Conservation (phyloP, 768 basidiomycete genomes). For the Postia placenta region DNA sequence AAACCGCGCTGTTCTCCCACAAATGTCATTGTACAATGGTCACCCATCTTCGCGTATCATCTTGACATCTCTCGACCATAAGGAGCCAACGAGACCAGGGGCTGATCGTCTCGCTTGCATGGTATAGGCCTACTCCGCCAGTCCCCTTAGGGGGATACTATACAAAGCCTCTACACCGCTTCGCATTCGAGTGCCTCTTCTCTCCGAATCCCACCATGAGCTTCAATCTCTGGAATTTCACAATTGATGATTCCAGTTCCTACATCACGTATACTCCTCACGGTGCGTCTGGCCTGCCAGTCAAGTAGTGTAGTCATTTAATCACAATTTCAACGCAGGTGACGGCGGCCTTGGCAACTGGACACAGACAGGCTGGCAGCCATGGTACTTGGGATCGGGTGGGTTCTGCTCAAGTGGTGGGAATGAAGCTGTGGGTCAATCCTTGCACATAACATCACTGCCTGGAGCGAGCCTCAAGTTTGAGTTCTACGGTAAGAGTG, state of each 20-base stretch:
- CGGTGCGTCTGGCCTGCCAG: slow-evolving; percentile 9
- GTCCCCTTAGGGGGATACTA: too few relatives aligned
- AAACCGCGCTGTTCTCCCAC: not conserved
- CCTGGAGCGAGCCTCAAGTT: slow-evolving; percentile 21
- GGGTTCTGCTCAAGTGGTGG: slow-evolving; percentile 7
- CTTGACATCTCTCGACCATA: too few relatives aligned
- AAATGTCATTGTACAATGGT: not conserved
- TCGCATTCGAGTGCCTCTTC: too few relatives aligned
- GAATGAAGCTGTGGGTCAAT: slow-evolving; percentile 7
- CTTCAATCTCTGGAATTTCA: slow-evolving; percentile 13
- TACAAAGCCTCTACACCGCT: too few relatives aligned
- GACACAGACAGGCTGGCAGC: slow-evolving; percentile 16
- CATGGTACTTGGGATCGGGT: slow-evolving; percentile 11
- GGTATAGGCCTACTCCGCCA: too few relatives aligned
- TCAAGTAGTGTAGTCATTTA: not conserved
- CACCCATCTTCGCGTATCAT: too few relatives aligned
- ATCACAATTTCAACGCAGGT: slow-evolving; percentile 4
- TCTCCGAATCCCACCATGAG: not conserved
- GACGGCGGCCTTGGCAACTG: slow-evolving; percentile 11
- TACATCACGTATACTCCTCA: slow-evolving; percentile 15
- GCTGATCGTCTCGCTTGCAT: too few relatives aligned
- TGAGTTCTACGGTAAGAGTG: slow-evolving; percentile 21
- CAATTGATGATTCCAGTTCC: slow-evolving; percentile 19
- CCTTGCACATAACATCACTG: slow-evolving; percentile 15
- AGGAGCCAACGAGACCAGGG: not conserved